Conservation (phyloP, 2,329 filamentous ascomycete genomes). For the Colletotrichum musae region DNA sequence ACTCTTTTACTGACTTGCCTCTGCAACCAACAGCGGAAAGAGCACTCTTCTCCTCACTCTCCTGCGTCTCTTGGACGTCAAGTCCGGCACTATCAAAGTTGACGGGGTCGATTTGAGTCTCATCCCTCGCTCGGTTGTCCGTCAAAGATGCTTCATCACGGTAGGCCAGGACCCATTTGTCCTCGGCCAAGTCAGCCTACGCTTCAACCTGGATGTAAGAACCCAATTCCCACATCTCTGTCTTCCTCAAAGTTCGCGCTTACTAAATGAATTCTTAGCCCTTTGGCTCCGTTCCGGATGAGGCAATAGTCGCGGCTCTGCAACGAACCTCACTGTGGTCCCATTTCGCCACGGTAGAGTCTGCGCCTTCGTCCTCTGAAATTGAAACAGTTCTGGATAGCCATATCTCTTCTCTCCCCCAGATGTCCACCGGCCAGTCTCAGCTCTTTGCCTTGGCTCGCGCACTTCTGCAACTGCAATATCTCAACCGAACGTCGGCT, state of each 20-base stretch:
- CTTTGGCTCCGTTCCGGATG: neutral
- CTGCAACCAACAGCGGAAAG: slow-evolving; percentile 16
- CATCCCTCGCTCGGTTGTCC: slow-evolving; percentile 7
- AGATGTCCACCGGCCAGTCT: slow-evolving; percentile 28
- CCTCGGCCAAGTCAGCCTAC: slow-evolving; percentile 22
- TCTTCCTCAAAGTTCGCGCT: too few species aligned
- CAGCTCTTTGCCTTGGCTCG: slow-evolving; percentile 21
- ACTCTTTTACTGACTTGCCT: neutral
- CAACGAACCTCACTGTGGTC: neutral
- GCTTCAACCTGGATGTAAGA: slow-evolving; percentile 30
- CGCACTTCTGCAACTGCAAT: slow-evolving; percentile 10
- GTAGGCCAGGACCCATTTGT: slow-evolving; percentile 17
- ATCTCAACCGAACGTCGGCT: neutral
- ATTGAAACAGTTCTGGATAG: neutral
- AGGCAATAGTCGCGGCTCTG: neutral
- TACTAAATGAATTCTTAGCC: neutral
- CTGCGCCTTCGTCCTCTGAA: neutral
- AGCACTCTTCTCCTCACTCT: slow-evolving; percentile 21
- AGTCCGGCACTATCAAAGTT: slow-evolving; percentile 3
- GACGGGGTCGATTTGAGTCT: slow-evolving; percentile 26
- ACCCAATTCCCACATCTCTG: neutral
- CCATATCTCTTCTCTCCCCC: neutral
- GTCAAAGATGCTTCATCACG: slow-evolving; percentile 27
- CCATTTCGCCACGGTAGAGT: slow-evolving; percentile 2
- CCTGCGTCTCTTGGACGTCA: slow-evolving; percentile 10